phyloP scores from a whole-genome alignment of 345 rosid genomes.

The Aegle marmelos region DNA sequence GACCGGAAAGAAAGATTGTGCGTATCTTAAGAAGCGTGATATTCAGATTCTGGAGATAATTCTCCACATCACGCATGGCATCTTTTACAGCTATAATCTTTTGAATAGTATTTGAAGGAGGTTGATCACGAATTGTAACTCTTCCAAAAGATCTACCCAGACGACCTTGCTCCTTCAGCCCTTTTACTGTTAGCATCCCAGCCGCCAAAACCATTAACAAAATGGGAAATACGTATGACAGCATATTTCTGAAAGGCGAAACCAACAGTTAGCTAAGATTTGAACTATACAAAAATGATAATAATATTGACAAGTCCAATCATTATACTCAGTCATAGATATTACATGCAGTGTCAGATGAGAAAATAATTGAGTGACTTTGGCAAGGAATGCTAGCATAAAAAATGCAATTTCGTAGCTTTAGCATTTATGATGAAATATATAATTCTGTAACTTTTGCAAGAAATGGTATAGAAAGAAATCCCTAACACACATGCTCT shows the following conservation, averaged over 20 bases:
- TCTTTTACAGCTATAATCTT: conserved; percentile 90
- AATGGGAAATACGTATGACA: conserved; percentile 64
- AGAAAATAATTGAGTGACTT: neutral
- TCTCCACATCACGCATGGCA: conserved; percentile 86
- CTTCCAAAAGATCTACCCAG: conserved; percentile 85
- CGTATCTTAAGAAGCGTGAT: conserved; percentile 76
- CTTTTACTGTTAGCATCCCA: conserved; percentile 79
- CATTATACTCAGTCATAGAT: neutral
- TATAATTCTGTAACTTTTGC: neutral
- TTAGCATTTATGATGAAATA: neutral
- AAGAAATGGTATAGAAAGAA: neutral
- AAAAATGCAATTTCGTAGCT: neutral
- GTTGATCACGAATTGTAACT: conserved; percentile 85
- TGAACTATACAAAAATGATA: neutral
- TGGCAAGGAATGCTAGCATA: neutral
- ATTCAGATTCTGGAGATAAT: conserved; percentile 78
- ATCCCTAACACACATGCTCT: neutral
- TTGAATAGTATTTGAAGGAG: conserved; percentile 93
- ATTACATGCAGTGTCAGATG: neutral
- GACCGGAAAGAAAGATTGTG: conserved; percentile 76
- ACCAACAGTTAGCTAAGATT: conserved; percentile 11
- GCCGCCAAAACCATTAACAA: conserved; percentile 60
- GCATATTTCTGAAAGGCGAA: conserved; percentile 57
- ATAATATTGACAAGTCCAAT: neutral
- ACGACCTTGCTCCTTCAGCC: conserved; percentile 90